Evolutionary conservation across 1,139 yeast species (phyloP), one percentile per base, ranked within the genome.

Genomic region (Hemisphaericaspora xylanilytica): DNA sequence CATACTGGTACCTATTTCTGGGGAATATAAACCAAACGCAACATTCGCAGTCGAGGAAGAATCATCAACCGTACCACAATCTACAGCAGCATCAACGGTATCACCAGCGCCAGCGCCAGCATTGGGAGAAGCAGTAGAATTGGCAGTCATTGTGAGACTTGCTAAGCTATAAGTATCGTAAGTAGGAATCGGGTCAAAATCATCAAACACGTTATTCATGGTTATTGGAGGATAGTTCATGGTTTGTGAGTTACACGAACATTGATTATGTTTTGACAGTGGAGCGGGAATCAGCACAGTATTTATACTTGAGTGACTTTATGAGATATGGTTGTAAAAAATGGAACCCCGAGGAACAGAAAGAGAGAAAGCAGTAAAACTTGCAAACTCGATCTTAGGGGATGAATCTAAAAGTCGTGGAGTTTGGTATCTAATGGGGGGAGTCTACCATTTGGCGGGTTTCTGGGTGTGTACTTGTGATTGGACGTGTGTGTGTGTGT

Each of bases 131-230:
- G 35, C 14, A 11, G 11, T 13, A 31, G 12, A 24, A 21, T 28
- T 20, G 22, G 15, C 13, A 27, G 24, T 20, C 5, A 5, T 8
- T 5, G 21, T 8, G 8, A 8, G 5, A 20, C 8, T 20, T 6
- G 21, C 8, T 20, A 8, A 20, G 8, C 21, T 20, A 21, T 21
- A 34, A 10, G 27, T 20, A 28, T 34, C 28, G 26, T 27, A 34
- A 6, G 28, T 34, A 8, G 33, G 33, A 15, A 32, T 35, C 18
- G 37, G 33, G 16, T 35, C 37, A 22, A 35, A 35, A 25, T 29
- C 37, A 18, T 35, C 37, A 29, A 35, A 35, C 37, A 35, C 27
- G 6, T 4, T 9, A 9, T 22, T 9, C n/a, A 8, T 22, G 26
- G n/a, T 6, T 8, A 22, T 6, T 22, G 26, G 26, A 22, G 26